Base-by-base conservation (phyloP, 495 filamentous ascomycete species). In the Corynascus novoguineensis region DNA sequence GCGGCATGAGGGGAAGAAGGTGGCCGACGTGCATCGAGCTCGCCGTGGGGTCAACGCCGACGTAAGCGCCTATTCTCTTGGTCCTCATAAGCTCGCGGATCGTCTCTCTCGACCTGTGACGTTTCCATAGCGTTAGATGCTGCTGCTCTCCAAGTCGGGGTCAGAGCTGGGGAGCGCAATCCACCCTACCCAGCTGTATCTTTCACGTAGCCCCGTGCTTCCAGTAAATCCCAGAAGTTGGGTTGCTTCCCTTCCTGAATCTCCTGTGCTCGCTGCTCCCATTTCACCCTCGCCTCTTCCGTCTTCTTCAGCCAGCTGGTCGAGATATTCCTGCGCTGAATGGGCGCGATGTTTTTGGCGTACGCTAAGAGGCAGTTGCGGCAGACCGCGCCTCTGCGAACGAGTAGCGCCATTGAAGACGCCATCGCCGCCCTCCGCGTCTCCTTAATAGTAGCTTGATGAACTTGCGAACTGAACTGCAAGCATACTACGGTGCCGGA, bases 11-110 rank as follows among this genome's bases (percentile, higher is more conserved):
- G 9, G 93, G 92, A 10, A 97, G 73, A 54, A 99, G 82, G 69
- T 99, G 91, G 29, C 93, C 93, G 53, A 97, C 77, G 68, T 99
- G 93, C 60, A 97, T 75, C 5, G 92, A 96, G 25, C 82, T 79
- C 4, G 92, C 95, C 0, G 95, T 97, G 12, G 93, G 91, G 63
- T 99, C 93, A 47, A 99, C 79, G 55, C 93, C 93, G 37, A 87
- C 86, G 66, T 99, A 99, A 49, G 84, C 84, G 29, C 87, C 88
- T 53, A 87, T 79, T 56, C 87, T 78, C 65, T 85, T 86, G 34
- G 76, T 68, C 7, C 79, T 85, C 71, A 97, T 81, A 10, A 95
- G 67, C 47, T 77, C 75, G 40, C 89, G 78, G 31, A 97, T 77
- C n/a, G 79, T 73, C 10, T 87, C 78, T 21, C 80, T 64, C 75